A percentile compares a stretch with the other conserved stretches of the same genome.
Evolutionary conservation across 257 asterid genomes (phyloP).

Genomic region (Gentiana straminea): DNA sequence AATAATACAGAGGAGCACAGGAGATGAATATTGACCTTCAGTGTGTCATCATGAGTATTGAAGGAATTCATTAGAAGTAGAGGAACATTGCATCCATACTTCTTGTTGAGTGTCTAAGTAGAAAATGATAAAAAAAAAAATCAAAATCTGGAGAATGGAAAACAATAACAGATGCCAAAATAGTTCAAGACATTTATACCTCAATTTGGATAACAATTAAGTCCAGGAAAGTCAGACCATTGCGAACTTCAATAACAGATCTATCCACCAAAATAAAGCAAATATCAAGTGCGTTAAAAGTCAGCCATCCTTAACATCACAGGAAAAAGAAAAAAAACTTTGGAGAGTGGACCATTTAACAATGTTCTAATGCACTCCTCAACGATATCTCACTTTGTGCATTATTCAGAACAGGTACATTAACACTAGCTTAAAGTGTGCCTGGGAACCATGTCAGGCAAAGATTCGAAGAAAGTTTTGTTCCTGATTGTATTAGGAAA

Average conservation of each 20-base stretch:
- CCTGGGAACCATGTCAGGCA: too few relatives aligned
- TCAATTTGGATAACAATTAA: conserved; percentile 87
- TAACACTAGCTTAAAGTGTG: too few relatives aligned
- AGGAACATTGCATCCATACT: conserved; percentile 90
- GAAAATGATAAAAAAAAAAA: conserved; percentile 11
- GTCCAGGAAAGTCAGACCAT: conserved; percentile 90
- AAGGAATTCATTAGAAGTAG: conserved; percentile 92
- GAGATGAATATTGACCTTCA: conserved; percentile 41
- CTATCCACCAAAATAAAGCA: conserved; percentile 22
- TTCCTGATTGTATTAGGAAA: too few relatives aligned
- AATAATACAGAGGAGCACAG: not conserved
- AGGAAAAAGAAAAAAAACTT: too few relatives aligned
- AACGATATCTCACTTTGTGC: too few relatives aligned
- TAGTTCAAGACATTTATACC: conserved; percentile 27
- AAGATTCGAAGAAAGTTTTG: too few relatives aligned
- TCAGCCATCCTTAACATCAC: not conserved
- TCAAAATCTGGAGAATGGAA: not conserved
- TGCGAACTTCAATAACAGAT: conserved; percentile 95
- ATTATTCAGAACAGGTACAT: too few relatives aligned
- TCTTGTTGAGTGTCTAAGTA: conserved; percentile 56
- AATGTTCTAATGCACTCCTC: too few relatives aligned
- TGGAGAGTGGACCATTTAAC: too few relatives aligned
- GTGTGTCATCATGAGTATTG: conserved; percentile 92
- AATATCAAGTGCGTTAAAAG: not conserved
- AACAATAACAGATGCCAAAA: not conserved